A percentile compares a stretch with the other conserved stretches of the same genome.
phyloP scores from a whole-genome alignment of 2,329 filamentous ascomycete species.

The Clarireedia homoeocarpa region DNA sequence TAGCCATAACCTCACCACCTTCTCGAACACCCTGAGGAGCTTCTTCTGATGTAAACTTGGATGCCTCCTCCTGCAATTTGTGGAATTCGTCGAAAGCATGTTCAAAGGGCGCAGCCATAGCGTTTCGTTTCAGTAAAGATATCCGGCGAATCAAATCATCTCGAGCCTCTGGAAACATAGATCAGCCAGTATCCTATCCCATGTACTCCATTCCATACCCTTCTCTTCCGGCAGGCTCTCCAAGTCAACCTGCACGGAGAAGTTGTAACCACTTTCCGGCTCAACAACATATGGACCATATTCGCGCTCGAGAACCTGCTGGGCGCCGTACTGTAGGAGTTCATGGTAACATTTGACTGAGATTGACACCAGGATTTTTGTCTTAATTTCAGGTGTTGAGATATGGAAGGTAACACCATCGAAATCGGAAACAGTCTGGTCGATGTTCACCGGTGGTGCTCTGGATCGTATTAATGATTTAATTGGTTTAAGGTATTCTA shows the following conservation, averaged over 20 bases:
- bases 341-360: constrained; percentile 93
- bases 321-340: constrained; percentile 84
- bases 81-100: constrained; percentile 93
- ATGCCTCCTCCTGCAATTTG: constrained; percentile 75
- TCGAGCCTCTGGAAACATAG: constrained; percentile 51
- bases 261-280: constrained; percentile 89
- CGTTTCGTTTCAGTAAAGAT: constrained; percentile 91
- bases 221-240: constrained; percentile 77
- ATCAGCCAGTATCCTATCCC: constrained; percentile 7
- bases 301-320: constrained; percentile 85
- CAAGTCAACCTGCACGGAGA: constrained; percentile 84
- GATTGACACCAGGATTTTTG: constrained; percentile 90
- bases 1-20: constrained; percentile 87
- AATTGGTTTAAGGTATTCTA: not conserved
- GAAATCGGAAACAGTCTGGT: constrained; percentile 98
- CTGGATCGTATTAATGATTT: constrained; percentile 40
- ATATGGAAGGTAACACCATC: constrained; percentile 98
- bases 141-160: constrained; percentile 83
- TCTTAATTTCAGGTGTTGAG: constrained; percentile 88
- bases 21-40: constrained; percentile 86
- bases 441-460: constrained; percentile 78
- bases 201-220: constrained; percentile 38
- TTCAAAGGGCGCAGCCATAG: constrained; percentile 98
- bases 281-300: constrained; percentile 86
- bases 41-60: constrained; percentile 87